Evolutionary conservation across 768 basidiomycete genomes (phyloP).

Genomic region (Rhodotorula toruloides): DNA sequence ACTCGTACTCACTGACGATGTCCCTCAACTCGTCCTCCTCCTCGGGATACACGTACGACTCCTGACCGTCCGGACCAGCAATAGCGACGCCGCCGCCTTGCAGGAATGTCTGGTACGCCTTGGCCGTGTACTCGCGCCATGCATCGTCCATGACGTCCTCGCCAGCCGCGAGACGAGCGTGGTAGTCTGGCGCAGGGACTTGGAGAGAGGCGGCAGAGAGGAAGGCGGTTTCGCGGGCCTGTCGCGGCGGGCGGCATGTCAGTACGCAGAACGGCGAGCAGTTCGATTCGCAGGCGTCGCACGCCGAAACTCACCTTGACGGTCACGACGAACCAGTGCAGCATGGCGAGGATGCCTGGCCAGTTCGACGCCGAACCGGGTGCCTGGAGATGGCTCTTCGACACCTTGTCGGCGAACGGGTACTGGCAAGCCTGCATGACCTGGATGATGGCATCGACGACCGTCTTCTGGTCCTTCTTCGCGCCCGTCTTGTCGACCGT

Average conservation of each 20-base stretch:
- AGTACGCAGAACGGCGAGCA: neutral
- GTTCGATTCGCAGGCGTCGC: neutral
- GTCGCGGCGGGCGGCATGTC: neutral
- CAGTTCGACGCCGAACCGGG: constrained; percentile 89
- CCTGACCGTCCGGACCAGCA: neutral
- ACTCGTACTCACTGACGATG: constrained; percentile 12
- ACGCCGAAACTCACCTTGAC: constrained; percentile 57
- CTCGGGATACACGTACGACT: neutral
- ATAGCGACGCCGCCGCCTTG: constrained; percentile 56
- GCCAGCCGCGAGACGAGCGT: constrained; percentile 41
- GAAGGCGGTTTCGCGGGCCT: constrained; percentile 36
- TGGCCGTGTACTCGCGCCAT: constrained; percentile 38
- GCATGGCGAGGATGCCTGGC: constrained; percentile 76
- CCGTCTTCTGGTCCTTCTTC: constrained; percentile 47
- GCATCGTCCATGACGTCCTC: constrained; percentile 36
- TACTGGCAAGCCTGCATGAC: constrained; percentile 72
- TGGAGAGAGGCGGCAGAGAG: constrained; percentile 47
- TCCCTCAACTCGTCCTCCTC: constrained; percentile 44
- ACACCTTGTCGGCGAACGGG: constrained; percentile 70
- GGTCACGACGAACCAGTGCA: constrained; percentile 87
- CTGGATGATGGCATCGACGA: constrained; percentile 52
- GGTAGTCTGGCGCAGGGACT: constrained; percentile 64
- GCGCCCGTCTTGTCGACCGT: constrained; percentile 49
- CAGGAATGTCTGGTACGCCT: constrained; percentile 65
- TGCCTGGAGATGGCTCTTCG: constrained; percentile 78